These are phyloP conservation scores for Colletotrichum horii DNA, from an alignment of 2,329 filamentous ascomycete species.

Conservation along the genomic window DNA sequence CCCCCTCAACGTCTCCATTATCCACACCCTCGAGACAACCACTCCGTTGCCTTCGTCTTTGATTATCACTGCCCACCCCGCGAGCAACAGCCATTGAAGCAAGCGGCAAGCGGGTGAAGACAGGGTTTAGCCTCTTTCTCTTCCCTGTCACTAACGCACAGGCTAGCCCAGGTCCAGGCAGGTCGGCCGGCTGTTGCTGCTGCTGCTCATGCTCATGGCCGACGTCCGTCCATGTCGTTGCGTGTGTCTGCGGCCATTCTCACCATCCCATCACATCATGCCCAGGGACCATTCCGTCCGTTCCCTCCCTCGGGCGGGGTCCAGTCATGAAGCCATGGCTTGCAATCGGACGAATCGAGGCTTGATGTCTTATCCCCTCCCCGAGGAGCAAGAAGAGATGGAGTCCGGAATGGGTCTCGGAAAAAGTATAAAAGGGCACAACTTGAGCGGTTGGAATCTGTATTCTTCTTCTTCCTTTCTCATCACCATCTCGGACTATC, in stretches of 20 bases:
- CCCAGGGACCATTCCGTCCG: constrained; percentile 32
- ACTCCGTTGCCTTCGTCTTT: neutral
- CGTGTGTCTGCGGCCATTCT: constrained; percentile 20
- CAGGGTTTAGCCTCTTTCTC: constrained; percentile 13
- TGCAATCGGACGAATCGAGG: constrained; percentile 47
- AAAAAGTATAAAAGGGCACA: constrained; percentile 69
- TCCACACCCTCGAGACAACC: constrained; percentile 12
- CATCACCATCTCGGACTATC: constrained; percentile 29
- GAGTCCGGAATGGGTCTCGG: constrained; percentile 38
- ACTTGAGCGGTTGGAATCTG: constrained; percentile 48
- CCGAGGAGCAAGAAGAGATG: constrained; percentile 32
- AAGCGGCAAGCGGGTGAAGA: constrained; percentile 10
- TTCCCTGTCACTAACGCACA: constrained; percentile 19
- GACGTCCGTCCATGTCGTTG: constrained; percentile 27
- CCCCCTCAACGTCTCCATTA: neutral
- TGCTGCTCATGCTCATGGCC: constrained; percentile 36
- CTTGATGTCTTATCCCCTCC: constrained; percentile 44
- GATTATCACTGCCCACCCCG: neutral
- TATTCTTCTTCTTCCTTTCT: constrained; percentile 60
- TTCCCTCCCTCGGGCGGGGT: constrained; percentile 45
- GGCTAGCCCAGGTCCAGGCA: constrained; percentile 19
- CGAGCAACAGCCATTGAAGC: neutral
- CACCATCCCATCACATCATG: constrained; percentile 37
- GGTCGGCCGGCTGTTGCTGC: constrained; percentile 30
- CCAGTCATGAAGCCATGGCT: constrained; percentile 25